phyloP scores from a whole-genome alignment of 78 protist genomes.

The Dictyostelium capitatum region DNA sequence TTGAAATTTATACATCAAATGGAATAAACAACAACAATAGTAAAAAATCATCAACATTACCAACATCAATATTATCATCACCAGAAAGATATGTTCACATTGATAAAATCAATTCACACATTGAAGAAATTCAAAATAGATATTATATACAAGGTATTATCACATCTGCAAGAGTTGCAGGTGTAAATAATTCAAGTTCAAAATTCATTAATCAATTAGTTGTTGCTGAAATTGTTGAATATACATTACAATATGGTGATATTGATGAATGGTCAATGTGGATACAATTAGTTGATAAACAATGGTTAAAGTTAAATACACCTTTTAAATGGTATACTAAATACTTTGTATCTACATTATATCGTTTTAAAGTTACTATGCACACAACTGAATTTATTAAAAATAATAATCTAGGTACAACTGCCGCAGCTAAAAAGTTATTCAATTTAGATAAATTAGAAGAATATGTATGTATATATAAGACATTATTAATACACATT shows the following conservation, averaged over 20 bases:
- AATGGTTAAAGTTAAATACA: neutral
- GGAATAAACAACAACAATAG: too few relatives aligned
- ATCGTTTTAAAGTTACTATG: neutral
- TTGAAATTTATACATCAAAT: neutral
- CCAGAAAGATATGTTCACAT: neutral
- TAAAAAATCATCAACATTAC: too few relatives aligned
- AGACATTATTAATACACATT: too few relatives aligned
- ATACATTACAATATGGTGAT: neutral
- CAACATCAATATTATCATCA: too few relatives aligned
- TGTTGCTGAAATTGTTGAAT: neutral
- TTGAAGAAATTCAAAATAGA: neutral
- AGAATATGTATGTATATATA: neutral
- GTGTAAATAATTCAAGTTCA: too few relatives aligned
- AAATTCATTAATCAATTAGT: neutral
- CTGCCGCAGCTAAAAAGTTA: neutral
- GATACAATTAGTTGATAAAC: neutral
- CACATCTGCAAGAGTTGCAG: neutral
- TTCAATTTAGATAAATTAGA: neutral
- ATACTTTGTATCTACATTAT: neutral
- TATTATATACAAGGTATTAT: neutral
- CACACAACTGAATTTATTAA: neutral
- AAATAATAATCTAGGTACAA: too few relatives aligned
- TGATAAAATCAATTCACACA: neutral
- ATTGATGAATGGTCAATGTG: neutral
- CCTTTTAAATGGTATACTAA: neutral